These are phyloP conservation scores for Eucalyptus albens DNA, from an alignment of 345 rosid species.

Conservation along the genomic window DNA sequence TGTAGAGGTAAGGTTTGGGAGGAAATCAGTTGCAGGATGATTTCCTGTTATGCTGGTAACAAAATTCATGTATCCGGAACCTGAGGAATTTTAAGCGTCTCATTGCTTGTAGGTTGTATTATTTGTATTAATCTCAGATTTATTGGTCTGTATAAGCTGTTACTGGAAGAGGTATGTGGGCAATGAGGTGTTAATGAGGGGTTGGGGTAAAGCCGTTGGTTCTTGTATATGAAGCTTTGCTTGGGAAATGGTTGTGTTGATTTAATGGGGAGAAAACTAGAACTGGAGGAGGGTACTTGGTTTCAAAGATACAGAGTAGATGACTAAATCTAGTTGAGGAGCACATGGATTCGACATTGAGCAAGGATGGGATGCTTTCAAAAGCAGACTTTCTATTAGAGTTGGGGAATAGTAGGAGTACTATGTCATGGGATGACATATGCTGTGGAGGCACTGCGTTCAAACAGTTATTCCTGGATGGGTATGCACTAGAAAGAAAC, in stretches of 20 bases:
- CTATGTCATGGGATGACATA: background rate
- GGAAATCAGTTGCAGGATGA: background rate
- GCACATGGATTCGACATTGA: background rate
- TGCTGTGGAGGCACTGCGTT: background rate
- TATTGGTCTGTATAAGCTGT: background rate
- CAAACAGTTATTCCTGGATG: background rate
- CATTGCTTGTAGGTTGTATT: background rate
- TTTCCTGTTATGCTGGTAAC: background rate
- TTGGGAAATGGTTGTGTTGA: background rate
- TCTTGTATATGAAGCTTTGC: background rate
- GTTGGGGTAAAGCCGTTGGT: background rate
- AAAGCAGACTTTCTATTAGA: background rate
- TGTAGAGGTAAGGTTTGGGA: background rate
- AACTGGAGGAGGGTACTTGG: background rate
- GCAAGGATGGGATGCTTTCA: background rate
- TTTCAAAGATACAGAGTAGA: background rate
- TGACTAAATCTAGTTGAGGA: background rate
- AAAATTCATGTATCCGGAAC: background rate
- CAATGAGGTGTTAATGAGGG: background rate
- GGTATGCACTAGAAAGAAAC: background rate
- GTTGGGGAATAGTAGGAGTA: background rate
- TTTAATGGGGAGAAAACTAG: background rate
- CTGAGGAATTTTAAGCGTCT: background rate
- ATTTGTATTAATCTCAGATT: background rate
- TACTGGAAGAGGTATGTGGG: background rate